Evolutionary conservation across 176 grass and related monocot species (phyloP), one percentile per base, ranked within the genome.

Genomic region (Paspalum notatum): DNA sequence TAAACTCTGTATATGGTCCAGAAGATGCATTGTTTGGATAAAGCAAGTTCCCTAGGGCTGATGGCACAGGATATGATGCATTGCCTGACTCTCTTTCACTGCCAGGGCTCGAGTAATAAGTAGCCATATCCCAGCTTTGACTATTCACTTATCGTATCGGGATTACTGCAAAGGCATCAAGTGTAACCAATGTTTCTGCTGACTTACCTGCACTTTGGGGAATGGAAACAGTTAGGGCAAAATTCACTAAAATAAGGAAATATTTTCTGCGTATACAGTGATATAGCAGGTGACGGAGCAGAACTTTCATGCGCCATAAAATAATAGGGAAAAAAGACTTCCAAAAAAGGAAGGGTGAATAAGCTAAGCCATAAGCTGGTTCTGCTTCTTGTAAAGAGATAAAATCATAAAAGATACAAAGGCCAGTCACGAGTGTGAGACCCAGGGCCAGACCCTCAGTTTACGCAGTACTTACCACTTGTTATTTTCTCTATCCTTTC

Each of bases 21-120:
- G 86, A 89, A 80, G 84, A 76, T 49, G 77, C 72, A 82, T 89
- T 89, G 75, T 79, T 87, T 24, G 79, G 81, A 87, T 99, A 96
- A 59, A 93, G 67, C 55, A 99, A 82, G 82, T 88, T 91, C 45
- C 90, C 87, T 53, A 93, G 22, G n/a, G 90, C 46, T 52, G 87
- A 87, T 80, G 87, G 65, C 63, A 93, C 76, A 14, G 88, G 82
- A 83, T 96, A 99, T n/a, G 93, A 72, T 58, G 68, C 22, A 77
- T 72, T 91, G 50, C 62, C 91, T 52, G 84, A 78, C 21, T 82
- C 87, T 73, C 90, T 91, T 84, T 93, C 86, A 72, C 91, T 79
- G 26, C 84, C 80, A 22, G 93, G 88, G 76, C 76, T 96, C 2
- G 85, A 82, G 77, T 88, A 93, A 84, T 93, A 99, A 68, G 87